Conservation (phyloP, 2,329 filamentous ascomycete genomes). For the Fusarium sp. region DNA sequence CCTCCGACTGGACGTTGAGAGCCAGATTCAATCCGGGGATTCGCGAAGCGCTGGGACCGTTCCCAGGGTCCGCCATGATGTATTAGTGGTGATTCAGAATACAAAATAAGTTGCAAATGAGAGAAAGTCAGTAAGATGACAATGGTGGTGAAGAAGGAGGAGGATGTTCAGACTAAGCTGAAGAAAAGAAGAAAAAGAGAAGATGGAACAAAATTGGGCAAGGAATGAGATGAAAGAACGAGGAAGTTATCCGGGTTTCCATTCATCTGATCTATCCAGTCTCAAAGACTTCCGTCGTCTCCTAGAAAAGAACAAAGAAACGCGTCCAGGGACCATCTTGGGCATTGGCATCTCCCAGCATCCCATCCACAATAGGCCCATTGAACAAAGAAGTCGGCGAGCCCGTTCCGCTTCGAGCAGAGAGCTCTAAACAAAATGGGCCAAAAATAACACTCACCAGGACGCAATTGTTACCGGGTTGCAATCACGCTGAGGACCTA, state of each 20-base stretch:
- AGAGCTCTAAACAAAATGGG: neutral
- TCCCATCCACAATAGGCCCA: conserved; percentile 25
- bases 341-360: conserved; percentile 16
- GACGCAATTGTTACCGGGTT: neutral
- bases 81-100: neutral
- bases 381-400: conserved; percentile 43
- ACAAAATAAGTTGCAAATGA: neutral
- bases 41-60: neutral
- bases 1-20: neutral
- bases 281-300: conserved; percentile 13
- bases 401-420: conserved; percentile 12
- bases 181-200: conserved; percentile 1
- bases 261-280: neutral
- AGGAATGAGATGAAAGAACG: conserved; percentile 9
- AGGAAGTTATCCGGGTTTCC: neutral
- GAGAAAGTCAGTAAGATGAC: neutral
- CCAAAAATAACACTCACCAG: conserved; percentile 11
- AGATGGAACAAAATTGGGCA: neutral
- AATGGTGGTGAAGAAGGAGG: neutral
- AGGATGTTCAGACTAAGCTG: conserved; percentile 1
- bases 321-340: conserved; percentile 3
- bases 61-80: conserved; percentile 25
- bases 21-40: neutral
- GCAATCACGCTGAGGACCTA: conserved; percentile 5
- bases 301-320: conserved; percentile 17